Base-by-base conservation (phyloP, 805 yeast species). In the Pichia nanzhaoensis region DNA sequence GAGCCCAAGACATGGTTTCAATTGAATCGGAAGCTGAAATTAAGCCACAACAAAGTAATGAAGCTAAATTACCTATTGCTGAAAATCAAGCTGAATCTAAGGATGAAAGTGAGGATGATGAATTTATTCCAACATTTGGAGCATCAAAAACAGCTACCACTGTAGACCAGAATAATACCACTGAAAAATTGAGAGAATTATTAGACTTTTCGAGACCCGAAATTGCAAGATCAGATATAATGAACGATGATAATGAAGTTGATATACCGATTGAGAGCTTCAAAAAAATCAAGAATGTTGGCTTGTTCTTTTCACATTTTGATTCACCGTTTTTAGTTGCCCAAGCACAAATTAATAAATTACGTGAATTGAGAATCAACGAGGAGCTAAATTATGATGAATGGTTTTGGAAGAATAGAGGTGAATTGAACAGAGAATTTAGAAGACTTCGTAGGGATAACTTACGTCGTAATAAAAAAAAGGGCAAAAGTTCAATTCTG, bases 301-400 rank as follows among this genome's bases (percentile, higher is more conserved):
- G 87, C 7, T 67, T 89, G 31, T 90, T 91, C 62, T 91, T 95
- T 74, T 67, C 82, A 2, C 97, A 91, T 60, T 67, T 71, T 12
- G 84, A 84, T 17, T 90, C 97, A 1, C 96, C 96, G 1, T 91
- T 87, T 65, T 68, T 91, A 51, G 77, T 76, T 41, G 82, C 96
- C 0, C 98, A 90, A 64, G 73, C 96, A 0, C 95, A 85, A 60
- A 61, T 88, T 39, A 76, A 75, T 47, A 82, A 79, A 55, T 53
- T 84, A 31, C 69, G 74, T 7, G 56, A 60, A n/a, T 62, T 70
- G 28, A 50, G 56, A 16, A 47, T 53, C 1, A 55, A 53, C 13
- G 61, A 58, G 12, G 56, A 56, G 3, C 65, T 70, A 18, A 67
- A 66, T 9, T 89, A 91, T 77, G 88, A 82, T 40, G 66, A 73